Conservation (phyloP, 805 yeast genomes). For the Isabelozyma rhagii region DNA sequence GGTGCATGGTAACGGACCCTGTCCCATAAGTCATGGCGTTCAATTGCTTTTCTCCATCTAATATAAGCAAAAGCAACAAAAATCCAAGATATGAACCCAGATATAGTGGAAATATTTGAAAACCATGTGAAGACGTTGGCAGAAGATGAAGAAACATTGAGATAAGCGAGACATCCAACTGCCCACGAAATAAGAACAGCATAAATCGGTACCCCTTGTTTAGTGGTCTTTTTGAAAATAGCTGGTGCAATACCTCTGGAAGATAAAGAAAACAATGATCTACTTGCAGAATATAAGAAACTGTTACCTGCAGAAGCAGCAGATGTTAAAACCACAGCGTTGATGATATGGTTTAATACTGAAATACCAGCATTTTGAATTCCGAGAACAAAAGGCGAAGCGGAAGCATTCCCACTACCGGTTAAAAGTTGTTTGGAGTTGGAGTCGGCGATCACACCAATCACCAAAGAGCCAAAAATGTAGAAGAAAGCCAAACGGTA, state of each 20-base stretch:
- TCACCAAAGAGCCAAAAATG: slow-evolving; percentile 27
- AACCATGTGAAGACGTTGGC: slow-evolving; percentile 61
- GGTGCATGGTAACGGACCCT: slow-evolving; percentile 57
- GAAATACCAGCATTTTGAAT: slow-evolving; percentile 58
- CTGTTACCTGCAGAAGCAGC: slow-evolving; percentile 50
- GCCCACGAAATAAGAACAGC: slow-evolving; percentile 28
- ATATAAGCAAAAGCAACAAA: slow-evolving; percentile 50
- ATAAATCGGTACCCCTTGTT: slow-evolving; percentile 42
- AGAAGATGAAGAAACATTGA: slow-evolving; percentile 53
- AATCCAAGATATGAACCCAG: slow-evolving; percentile 67
- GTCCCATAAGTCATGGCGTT: slow-evolving; percentile 48
- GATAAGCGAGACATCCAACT: slow-evolving; percentile 47
- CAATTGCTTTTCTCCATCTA: slow-evolving; percentile 64
- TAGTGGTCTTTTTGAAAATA: slow-evolving; percentile 31
- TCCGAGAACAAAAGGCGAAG: slow-evolving; percentile 66
- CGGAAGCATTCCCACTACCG: slow-evolving; percentile 45
- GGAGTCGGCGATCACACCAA: slow-evolving; percentile 36
- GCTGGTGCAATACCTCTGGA: slow-evolving; percentile 37
- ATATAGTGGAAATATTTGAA: slow-evolving; percentile 60
- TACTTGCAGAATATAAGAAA: slow-evolving; percentile 39
- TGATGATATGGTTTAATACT: slow-evolving; percentile 58
- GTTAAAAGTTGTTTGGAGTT: slow-evolving; percentile 19
- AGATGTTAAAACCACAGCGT: slow-evolving; percentile 58
- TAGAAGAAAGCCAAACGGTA: slow-evolving; percentile 26
- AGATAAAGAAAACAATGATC: slow-evolving; percentile 41